Conservation (phyloP, 2,329 filamentous ascomycete genomes). For the Aspergillus arachidicola region DNA sequence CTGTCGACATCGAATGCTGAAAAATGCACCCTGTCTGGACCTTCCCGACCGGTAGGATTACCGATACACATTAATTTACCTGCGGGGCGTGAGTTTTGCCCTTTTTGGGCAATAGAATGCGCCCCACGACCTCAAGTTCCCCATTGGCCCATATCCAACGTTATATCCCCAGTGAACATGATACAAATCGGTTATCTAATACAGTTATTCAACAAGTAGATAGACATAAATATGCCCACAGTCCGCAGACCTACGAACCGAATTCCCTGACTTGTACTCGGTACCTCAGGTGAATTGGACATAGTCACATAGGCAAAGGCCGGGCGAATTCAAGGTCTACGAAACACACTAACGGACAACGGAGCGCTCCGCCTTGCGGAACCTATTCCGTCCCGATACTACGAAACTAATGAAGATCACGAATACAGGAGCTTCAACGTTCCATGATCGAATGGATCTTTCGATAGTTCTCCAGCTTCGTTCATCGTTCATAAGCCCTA, state of each 20-base stretch:
- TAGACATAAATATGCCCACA: not conserved
- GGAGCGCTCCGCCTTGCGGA: not conserved
- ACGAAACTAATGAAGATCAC: no score
- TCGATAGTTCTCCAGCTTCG: not conserved
- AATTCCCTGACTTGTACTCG: not conserved
- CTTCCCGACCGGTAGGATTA: not conserved
- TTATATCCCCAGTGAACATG: not conserved
- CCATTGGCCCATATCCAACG: not conserved
- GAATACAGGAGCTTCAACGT: not conserved
- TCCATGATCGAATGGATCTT: not conserved
- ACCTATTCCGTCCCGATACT: not conserved
- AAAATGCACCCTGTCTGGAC: constrained; percentile 2
- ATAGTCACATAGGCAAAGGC: not conserved
- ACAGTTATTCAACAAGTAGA: not conserved
- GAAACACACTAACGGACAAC: not conserved
- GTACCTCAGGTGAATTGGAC: not conserved
- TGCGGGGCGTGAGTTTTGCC: constrained; percentile 9
- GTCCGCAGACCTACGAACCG: not conserved
- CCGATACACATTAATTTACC: not conserved
- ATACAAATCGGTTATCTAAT: not conserved
- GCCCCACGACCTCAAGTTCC: not conserved
- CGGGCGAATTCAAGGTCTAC: not conserved
- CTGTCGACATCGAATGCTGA: constrained; percentile 4
- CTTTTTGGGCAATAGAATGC: constrained; percentile 1
- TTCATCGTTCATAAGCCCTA: not conserved